Evolutionary conservation across 2,329 filamentous ascomycete genomes (phyloP).

Genomic region (Fusarium pilosicola): DNA sequence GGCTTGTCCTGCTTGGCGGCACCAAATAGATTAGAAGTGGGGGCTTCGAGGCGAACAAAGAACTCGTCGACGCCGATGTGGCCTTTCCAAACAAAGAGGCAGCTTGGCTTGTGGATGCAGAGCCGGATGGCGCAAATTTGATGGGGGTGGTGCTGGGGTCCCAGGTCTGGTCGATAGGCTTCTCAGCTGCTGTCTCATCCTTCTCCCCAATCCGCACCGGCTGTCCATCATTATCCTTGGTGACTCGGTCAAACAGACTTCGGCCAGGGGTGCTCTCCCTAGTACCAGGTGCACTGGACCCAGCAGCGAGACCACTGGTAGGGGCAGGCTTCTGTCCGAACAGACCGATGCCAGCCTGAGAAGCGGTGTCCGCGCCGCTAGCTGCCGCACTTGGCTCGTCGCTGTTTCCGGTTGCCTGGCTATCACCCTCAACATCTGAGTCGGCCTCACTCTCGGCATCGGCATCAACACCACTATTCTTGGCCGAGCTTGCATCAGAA

Average conservation of each 20-base stretch:
- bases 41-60: conserved; percentile 52
- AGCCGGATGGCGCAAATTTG: conserved; percentile 59
- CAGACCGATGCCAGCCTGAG: conserved; percentile 42
- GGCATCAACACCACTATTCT: conserved; percentile 62
- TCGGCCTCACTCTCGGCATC: conserved; percentile 59
- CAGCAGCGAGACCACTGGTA: conserved; percentile 36
- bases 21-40: conserved; percentile 51
- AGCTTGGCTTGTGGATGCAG: conserved; percentile 44
- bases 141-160: conserved; percentile 62
- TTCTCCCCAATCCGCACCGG: conserved; percentile 54
- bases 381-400: conserved; percentile 56
- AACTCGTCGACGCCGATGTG: conserved; percentile 45
- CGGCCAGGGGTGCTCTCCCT: conserved; percentile 58
- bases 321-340: conserved; percentile 48
- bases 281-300: conserved; percentile 54
- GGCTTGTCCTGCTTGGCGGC: conserved; percentile 47
- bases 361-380: conserved; percentile 55
- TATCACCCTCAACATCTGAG: conserved; percentile 54
- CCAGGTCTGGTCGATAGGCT: conserved; percentile 53
- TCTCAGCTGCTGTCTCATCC: conserved; percentile 36
- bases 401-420: conserved; percentile 55
- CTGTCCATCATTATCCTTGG: conserved; percentile 60
- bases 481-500: conserved; percentile 65
- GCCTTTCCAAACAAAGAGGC: conserved; percentile 48
- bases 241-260: conserved; percentile 67